Evolutionary conservation across 2,329 filamentous ascomycete species (phyloP).

Genomic region (Arthrinium puccinioides): DNA sequence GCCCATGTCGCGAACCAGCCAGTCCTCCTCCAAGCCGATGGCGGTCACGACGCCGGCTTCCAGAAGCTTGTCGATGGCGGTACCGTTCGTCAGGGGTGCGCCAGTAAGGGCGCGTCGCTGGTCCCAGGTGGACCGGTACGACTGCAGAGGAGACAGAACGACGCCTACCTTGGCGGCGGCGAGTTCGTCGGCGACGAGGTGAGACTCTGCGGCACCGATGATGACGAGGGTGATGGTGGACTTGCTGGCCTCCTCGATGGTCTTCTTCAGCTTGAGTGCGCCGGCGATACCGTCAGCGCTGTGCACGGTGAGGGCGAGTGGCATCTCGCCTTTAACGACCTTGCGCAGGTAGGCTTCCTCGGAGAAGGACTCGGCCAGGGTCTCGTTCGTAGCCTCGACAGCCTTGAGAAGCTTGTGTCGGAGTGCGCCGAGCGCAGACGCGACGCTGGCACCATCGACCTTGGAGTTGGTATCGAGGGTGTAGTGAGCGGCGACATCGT

Average conservation of each 20-base stretch:
- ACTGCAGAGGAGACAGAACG: conserved; percentile 51
- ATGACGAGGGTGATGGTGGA: conserved; percentile 43
- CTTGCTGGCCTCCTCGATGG: conserved; percentile 36
- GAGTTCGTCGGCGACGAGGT: conserved; percentile 51
- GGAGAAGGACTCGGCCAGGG: conserved; percentile 31
- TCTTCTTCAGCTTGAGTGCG: conserved; percentile 49
- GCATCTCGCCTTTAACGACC: conserved; percentile 45
- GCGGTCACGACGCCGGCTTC: conserved; percentile 51
- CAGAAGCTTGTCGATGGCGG: conserved; percentile 48
- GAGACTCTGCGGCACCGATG: conserved; percentile 56
- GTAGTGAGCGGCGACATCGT: conserved; percentile 52
- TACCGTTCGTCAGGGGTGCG: conserved; percentile 60
- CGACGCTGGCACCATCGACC: conserved; percentile 37
- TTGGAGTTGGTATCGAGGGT: conserved; percentile 44
- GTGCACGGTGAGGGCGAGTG: conserved; percentile 52
- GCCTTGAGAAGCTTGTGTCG: conserved; percentile 48
- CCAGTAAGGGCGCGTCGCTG: conserved; percentile 54
- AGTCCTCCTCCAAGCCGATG: conserved; percentile 55
- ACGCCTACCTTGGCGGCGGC: conserved; percentile 50
- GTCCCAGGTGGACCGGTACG: conserved; percentile 51
- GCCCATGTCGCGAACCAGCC: conserved; percentile 52
- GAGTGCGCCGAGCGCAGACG: conserved; percentile 44
- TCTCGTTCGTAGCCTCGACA: conserved; percentile 26
- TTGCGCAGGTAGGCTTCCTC: conserved; percentile 43
- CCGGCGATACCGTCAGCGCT: conserved; percentile 57